Percentiles rank a stretch among this genome's conserved stretches.
phyloP scores from a whole-genome alignment of 306 rosid species.

The Dalbergia cultrata region DNA sequence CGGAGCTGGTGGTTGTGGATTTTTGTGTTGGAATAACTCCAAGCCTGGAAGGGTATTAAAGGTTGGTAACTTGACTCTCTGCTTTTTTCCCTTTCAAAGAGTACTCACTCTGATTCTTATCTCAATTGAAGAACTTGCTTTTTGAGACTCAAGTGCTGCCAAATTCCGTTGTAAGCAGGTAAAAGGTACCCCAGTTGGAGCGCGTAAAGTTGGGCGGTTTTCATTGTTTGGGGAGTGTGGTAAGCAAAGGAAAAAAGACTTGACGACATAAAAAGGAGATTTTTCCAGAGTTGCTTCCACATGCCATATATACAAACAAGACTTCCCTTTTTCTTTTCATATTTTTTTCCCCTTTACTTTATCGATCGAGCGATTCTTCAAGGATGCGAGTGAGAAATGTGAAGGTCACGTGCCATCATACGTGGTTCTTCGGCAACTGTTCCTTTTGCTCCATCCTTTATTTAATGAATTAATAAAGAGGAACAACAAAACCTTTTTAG shows the following conservation, averaged over 20 bases:
- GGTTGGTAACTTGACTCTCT: constrained; percentile 65
- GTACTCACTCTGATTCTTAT: neutral
- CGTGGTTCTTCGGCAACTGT: constrained; percentile 33
- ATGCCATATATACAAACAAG: neutral
- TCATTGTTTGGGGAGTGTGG: constrained; percentile 84
- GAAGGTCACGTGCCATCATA: constrained; percentile 45
- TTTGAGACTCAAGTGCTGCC: constrained; percentile 29
- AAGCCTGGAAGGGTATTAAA: constrained; percentile 67
- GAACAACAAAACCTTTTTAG: constrained; percentile 39
- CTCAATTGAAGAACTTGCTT: neutral
- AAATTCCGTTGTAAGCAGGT: constrained; percentile 57
- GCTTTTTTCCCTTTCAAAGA: neutral
- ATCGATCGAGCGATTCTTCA: constrained; percentile 69
- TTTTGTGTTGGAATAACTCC: constrained; percentile 78
- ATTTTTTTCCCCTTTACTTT: constrained; percentile 21
- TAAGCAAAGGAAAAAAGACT: constrained; percentile 64
- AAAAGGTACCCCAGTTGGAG: constrained; percentile 65
- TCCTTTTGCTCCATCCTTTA: constrained; percentile 59
- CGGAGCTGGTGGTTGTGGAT: constrained; percentile 76
- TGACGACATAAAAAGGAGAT: constrained; percentile 49
- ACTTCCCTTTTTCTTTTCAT: constrained; percentile 35
- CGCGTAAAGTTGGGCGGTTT: constrained; percentile 61
- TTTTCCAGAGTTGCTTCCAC: constrained; percentile 38
- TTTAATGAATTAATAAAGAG: constrained; percentile 56
- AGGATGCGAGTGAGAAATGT: constrained; percentile 65